phyloP scores from a whole-genome alignment of 148 eudicot genomes.

The Silene latifolia region DNA sequence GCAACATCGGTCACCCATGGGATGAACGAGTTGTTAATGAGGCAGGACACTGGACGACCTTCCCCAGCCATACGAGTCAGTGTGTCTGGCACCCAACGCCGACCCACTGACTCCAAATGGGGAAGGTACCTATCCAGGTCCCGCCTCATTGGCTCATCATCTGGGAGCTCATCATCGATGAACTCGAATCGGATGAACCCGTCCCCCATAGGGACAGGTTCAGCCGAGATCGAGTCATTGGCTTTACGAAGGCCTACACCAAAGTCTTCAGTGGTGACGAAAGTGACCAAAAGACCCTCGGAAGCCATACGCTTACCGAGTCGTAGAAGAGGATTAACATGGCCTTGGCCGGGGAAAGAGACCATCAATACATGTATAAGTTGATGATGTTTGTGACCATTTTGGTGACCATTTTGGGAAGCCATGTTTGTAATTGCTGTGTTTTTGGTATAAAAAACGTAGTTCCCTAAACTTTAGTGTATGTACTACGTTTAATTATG shows the following conservation, averaged over 20 bases:
- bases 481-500: too few species aligned
- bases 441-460: not conserved
- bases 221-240: conserved; percentile 31
- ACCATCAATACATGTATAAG: conserved; percentile 37
- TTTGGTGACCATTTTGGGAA: conserved; percentile 25
- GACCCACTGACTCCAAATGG: conserved; percentile 48
- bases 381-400: conserved; percentile 19
- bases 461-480: too few species aligned
- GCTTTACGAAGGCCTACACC: conserved; percentile 41
- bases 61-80: conserved; percentile 37
- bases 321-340: conserved; percentile 40
- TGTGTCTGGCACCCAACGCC: conserved; percentile 43
- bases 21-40: conserved; percentile 69
- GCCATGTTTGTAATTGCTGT: conserved; percentile 10
- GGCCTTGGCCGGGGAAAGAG: conserved; percentile 46
- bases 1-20: conserved; percentile 93
- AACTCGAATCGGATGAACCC: conserved; percentile 73
- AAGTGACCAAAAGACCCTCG: conserved; percentile 41
- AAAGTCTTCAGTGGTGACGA: conserved; percentile 33
- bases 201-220: conserved; percentile 46
- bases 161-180: conserved; percentile 55
- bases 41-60: conserved; percentile 61
- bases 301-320: conserved; percentile 41
- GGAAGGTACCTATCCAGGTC: conserved; percentile 52
- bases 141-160: conserved; percentile 34